Percentiles rank a stretch among this genome's conserved stretches.
Conservation (phyloP, 2,329 filamentous ascomycete species). For the Graphilbum fragrans region DNA sequence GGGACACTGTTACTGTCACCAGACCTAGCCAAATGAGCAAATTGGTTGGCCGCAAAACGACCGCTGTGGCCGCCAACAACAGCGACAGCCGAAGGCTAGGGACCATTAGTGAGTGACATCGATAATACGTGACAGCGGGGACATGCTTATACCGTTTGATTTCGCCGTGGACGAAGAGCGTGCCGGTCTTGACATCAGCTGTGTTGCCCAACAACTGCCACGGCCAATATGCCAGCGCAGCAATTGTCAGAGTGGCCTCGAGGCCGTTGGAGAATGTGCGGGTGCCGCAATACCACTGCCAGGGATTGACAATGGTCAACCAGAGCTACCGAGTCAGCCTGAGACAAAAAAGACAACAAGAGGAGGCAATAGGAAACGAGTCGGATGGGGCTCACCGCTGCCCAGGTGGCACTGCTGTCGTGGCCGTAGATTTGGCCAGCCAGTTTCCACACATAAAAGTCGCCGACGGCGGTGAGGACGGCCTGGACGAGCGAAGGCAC, state of each 20-base stretch:
- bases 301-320: slow-evolving; percentile 65
- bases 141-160: background rate
- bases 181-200: slow-evolving; percentile 21
- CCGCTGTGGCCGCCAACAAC: slow-evolving; percentile 66
- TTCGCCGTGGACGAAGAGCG: slow-evolving; percentile 8
- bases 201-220: slow-evolving; percentile 53
- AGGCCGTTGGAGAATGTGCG: slow-evolving; percentile 90
- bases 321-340: slow-evolving; percentile 39
- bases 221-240: slow-evolving; percentile 74
- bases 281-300: slow-evolving; percentile 94
- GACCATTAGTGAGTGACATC: background rate
- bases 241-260: slow-evolving; percentile 75
- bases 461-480: slow-evolving; percentile 61
- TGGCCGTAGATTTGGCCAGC: slow-evolving; percentile 61
- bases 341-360: background rate
- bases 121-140: background rate
- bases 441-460: slow-evolving; percentile 82
- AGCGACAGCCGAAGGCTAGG: slow-evolving; percentile 52
- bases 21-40: slow-evolving; percentile 70
- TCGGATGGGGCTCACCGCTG: slow-evolving; percentile 46
- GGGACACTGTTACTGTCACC: slow-evolving; percentile 29
- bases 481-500: slow-evolving; percentile 69
- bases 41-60: slow-evolving; percentile 83
- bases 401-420: slow-evolving; percentile 50
- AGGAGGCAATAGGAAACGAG: background rate